Base-by-base conservation (phyloP, 371 early-diverging fungal species). In the Mucor ambiguus region DNA sequence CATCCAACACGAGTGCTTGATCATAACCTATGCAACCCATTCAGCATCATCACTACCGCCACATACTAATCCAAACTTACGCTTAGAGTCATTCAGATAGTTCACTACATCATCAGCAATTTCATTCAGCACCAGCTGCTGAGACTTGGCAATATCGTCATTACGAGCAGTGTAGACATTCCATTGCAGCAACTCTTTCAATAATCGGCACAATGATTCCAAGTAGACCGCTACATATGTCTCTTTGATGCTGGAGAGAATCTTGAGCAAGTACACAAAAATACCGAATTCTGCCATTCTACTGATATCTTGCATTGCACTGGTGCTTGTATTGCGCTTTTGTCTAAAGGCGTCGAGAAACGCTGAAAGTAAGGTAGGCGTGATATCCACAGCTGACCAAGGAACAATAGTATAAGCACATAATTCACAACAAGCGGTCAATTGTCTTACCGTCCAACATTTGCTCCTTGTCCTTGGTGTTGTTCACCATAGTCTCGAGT, bases 231-330 rank as follows among this genome's bases (percentile, higher is more conserved):
- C 52, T 11, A 60, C 41, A 12, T 28, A 20, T 5, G 20, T 52
- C 5, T 57, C 56, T 37, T 69, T 64, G 16, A 63, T 57, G 7
- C 0, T 35, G 48, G 5, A 60, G 49, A 26, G 10, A 5, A 80
- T 70, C 7, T 56, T 69, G 8, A 68, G 54, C 46, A 72, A 46
- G 43, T 75, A 68, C 14, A 71, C 52, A 58, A 80, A 77, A 12
- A 82, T 70, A 1, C 79, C 80, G 56, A 80, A 80, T 56, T 82
- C 83, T 12, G 73, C 78, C 37, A 59, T 70, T 44, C 78, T 72
- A 26, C 64, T 69, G 2, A 64, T 46, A 57, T 79, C 76, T 38
- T 81, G 75, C 60, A 68, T 64, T 5, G 75, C 43, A 10, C 74
- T 63, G 18, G 70, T 67, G 11, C 58, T 67, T 2, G 64, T 57